Evolutionary conservation across 2,329 filamentous ascomycete genomes (phyloP).

Genomic region (Cercospora sesami): DNA sequence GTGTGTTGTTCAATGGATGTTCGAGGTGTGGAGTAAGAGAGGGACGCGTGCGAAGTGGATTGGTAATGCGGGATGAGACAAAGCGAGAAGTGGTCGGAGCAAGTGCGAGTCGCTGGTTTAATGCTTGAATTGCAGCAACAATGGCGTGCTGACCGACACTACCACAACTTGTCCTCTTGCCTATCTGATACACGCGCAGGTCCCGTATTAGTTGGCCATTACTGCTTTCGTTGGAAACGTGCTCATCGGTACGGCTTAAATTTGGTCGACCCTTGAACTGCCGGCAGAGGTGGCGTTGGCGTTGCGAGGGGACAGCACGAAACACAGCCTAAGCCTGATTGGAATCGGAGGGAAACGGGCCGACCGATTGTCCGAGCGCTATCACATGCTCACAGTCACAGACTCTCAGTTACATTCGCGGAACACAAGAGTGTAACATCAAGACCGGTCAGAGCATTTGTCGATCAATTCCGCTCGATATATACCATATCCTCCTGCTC

Average conservation of each 20-base stretch:
- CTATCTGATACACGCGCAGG: background rate
- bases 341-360: background rate
- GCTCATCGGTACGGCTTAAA: slow-evolving; percentile 10
- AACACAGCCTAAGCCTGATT: background rate
- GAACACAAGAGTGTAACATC: too few species aligned
- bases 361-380: background rate
- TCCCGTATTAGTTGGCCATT: background rate
- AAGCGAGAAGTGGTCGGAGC: slow-evolving; percentile 3
- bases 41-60: background rate
- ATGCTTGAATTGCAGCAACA: slow-evolving; percentile 1
- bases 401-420: too few species aligned
- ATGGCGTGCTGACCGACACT: slow-evolving; percentile 10
- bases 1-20: background rate
- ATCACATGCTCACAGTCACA: too few species aligned
- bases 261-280: background rate
- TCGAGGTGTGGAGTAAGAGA: background rate
- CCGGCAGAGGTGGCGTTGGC: slow-evolving; percentile 1
- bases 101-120: background rate
- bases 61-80: slow-evolving; percentile 15
- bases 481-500: too few species aligned
- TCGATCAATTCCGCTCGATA: too few species aligned
- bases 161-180: slow-evolving; percentile 11
- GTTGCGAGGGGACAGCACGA: slow-evolving; percentile 1
- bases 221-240: slow-evolving; percentile 16
- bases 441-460: too few species aligned